Conservation (phyloP, 1,284 basidiomycete species). For the Boletellus sp. region DNA sequence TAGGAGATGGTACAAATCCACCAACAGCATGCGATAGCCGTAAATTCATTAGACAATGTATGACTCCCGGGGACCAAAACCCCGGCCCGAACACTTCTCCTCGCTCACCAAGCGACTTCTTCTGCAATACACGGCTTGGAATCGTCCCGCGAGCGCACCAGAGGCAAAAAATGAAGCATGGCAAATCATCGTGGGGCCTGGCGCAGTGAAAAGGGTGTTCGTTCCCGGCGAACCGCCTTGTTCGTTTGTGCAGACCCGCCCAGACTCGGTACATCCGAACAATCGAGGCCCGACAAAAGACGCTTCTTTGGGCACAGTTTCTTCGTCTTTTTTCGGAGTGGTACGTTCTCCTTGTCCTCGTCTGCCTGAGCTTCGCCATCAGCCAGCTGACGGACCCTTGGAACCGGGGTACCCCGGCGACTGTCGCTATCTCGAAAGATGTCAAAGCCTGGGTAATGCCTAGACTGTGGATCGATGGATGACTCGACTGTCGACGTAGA, state of each 20-base stretch:
- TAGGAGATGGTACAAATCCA: constrained; percentile 31
- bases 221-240: constrained; percentile 8
- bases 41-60: constrained; percentile 15
- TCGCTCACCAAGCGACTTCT: neutral
- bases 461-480: constrained; percentile 51
- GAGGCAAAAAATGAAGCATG: neutral
- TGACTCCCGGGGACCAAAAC: neutral
- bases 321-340: constrained; percentile 40
- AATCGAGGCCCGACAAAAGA: constrained; percentile 9
- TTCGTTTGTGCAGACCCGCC: constrained; percentile 7
- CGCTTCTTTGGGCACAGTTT: constrained; percentile 35
- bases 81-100: neutral
- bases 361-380: constrained; percentile 22
- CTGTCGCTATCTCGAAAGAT: constrained; percentile 54
- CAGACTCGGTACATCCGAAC: constrained; percentile 19
- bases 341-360: constrained; percentile 56
- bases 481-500: constrained; percentile 36
- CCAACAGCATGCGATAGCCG: constrained; percentile 29
- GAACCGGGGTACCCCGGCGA: constrained; percentile 15
- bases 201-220: constrained; percentile 17
- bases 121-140: neutral
- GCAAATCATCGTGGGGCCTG: constrained; percentile 20
- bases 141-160: neutral
- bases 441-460: constrained; percentile 71
- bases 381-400: constrained; percentile 4